phyloP scores from a whole-genome alignment of 2,329 filamentous ascomycete species.

The Colletotrichum eremochloae region DNA sequence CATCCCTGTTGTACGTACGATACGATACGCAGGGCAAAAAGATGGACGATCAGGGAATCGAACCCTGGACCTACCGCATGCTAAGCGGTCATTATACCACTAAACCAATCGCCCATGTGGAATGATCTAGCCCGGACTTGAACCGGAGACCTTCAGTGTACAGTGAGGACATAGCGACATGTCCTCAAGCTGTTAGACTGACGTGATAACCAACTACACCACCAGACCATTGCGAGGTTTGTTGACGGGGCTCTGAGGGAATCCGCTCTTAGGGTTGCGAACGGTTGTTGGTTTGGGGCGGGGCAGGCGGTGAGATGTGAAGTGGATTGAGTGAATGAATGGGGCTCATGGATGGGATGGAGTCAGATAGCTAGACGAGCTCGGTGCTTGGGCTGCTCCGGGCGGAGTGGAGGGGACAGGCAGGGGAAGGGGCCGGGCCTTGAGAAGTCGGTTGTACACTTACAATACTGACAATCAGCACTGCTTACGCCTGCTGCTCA shows the following conservation, averaged over 20 bases:
- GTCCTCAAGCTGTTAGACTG: constrained; percentile 56
- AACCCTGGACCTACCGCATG: constrained; percentile 36
- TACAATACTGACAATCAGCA: neutral
- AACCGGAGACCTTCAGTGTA: constrained; percentile 39
- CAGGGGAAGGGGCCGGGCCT: neutral
- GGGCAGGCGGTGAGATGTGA: neutral
- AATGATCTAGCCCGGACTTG: constrained; percentile 32
- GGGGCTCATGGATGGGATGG: neutral
- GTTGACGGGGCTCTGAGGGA: neutral
- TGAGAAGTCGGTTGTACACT: too few species aligned
- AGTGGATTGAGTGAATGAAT: neutral
- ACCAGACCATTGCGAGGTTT: constrained; percentile 38
- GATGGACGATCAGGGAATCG: constrained; percentile 37
- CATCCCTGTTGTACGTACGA: too few species aligned
- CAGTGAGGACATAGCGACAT: neutral
- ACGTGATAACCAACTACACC: constrained; percentile 63
- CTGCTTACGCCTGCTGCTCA: too few species aligned
- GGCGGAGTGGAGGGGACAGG: neutral
- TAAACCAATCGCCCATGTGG: constrained; percentile 34
- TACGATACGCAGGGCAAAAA: neutral
- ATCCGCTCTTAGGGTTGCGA: constrained; percentile 5
- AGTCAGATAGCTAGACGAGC: neutral
- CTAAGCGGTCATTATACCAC: constrained; percentile 40
- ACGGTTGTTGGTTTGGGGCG: too few species aligned
- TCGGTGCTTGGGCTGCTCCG: neutral